Percentiles rank a stretch among this genome's conserved stretches.
Evolutionary conservation across 192 early-diverging fungal species (phyloP).

Genomic region (Coemansia biformis): DNA sequence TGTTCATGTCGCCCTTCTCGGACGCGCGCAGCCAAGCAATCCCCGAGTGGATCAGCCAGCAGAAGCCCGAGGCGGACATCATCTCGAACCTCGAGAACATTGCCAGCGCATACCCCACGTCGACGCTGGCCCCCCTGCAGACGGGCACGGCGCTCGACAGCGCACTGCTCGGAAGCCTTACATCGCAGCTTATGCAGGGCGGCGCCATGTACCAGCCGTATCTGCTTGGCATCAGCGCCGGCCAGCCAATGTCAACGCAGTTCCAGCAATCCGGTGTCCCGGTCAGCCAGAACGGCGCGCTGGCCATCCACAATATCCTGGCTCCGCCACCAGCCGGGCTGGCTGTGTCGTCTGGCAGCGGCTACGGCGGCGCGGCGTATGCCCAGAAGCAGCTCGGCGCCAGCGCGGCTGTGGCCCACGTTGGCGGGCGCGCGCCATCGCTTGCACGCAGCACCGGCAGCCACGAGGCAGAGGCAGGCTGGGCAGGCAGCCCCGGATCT

Average conservation of each 20-base stretch:
- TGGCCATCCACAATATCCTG: no score
- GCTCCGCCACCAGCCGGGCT: no score
- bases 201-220: constrained; percentile 15
- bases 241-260: constrained; percentile 1
- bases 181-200: constrained; percentile 32
- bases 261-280: no score
- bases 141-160: constrained; percentile 9
- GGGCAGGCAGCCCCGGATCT: no score
- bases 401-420: no score
- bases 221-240: constrained; percentile 3
- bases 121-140: constrained; percentile 23
- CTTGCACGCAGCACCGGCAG: no score
- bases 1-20: constrained; percentile 45
- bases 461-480: no score
- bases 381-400: no score
- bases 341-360: no score
- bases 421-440: no score
- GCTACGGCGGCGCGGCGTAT: no score
- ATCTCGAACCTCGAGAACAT: constrained; percentile 42
- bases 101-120: constrained; percentile 35
- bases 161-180: constrained; percentile 24
- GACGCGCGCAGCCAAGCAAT: constrained; percentile 22
- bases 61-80: constrained; percentile 40
- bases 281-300: no score
- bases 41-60: constrained; percentile 43